phyloP scores from a whole-genome alignment of 1,139 yeast genomes.

The Lodderomyces metapsilosis region DNA sequence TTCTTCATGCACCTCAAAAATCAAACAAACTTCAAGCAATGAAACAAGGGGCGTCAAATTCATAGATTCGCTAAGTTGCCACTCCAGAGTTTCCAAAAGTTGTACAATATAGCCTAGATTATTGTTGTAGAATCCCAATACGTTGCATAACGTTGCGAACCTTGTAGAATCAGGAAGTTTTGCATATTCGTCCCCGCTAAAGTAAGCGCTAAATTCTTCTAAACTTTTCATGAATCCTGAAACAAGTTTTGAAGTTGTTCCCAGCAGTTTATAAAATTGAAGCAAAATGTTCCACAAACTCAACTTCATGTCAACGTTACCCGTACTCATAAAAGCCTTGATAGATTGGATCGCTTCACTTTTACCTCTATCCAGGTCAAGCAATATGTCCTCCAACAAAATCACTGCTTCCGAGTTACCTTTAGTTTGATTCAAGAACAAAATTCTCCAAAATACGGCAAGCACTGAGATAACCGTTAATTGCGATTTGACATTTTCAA shows the following conservation, averaged over 20 bases:
- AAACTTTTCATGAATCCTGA: slow-evolving; percentile 55
- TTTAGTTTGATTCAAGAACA: slow-evolving; percentile 37
- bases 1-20: slow-evolving; percentile 51
- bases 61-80: slow-evolving; percentile 20
- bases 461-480: slow-evolving; percentile 67
- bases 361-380: slow-evolving; percentile 15
- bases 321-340: slow-evolving; percentile 53
- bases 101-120: slow-evolving; percentile 24
- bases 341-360: slow-evolving; percentile 45
- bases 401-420: slow-evolving; percentile 47
- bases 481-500: slow-evolving; percentile 54
- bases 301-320: slow-evolving; percentile 66
- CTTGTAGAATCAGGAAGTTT: slow-evolving; percentile 15
- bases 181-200: slow-evolving; percentile 16
- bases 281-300: slow-evolving; percentile 77
- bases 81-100: slow-evolving; percentile 18
- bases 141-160: slow-evolving; percentile 22
- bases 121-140: slow-evolving; percentile 34
- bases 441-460: slow-evolving; percentile 60
- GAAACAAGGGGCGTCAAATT: slow-evolving; percentile 6
- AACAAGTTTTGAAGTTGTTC: slow-evolving; percentile 19
- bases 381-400: slow-evolving; percentile 55
- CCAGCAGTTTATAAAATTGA: slow-evolving; percentile 52
- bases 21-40: slow-evolving; percentile 41
- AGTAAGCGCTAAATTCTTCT: slow-evolving; percentile 25